phyloP scores from a whole-genome alignment of 805 yeast species.

The Hanseniaspora lindneri region DNA sequence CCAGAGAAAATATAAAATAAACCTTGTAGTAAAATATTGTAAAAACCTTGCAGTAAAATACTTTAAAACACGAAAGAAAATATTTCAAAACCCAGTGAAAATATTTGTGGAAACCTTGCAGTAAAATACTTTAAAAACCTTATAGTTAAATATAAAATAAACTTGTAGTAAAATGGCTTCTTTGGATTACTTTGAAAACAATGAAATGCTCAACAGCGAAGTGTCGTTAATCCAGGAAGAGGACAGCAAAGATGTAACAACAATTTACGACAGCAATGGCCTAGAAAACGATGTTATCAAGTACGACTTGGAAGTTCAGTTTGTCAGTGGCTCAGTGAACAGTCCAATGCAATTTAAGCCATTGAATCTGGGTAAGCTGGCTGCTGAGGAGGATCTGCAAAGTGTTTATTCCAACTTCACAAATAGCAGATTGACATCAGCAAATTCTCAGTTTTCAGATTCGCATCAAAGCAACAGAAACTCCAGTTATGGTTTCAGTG shows the following conservation, averaged over 20 bases:
- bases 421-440: conserved; percentile 9
- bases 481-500: background rate
- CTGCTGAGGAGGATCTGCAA: background rate
- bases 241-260: conserved; percentile 9
- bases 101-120: no score
- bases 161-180: no score
- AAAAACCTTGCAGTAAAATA: no score
- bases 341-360: conserved; percentile 12
- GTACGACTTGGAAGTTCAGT: background rate
- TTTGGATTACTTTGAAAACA: background rate
- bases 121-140: no score
- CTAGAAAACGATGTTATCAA: background rate
- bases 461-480: background rate
- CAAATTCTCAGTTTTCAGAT: conserved; percentile 13
- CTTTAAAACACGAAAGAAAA: no score
- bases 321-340: background rate
- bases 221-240: conserved; percentile 14
- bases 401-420: background rate
- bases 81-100: no score
- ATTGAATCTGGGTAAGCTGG: background rate
- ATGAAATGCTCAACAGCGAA: background rate
- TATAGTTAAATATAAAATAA: no score
- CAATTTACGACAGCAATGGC: conserved; percentile 3
- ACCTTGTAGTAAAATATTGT: no score
- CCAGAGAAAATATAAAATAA: no score